A percentile compares a stretch with the other conserved stretches of the same genome.
These are phyloP conservation scores for Stevia rebaudiana DNA, from an alignment of 140 eudicot genomes.

Conservation along the genomic window DNA sequence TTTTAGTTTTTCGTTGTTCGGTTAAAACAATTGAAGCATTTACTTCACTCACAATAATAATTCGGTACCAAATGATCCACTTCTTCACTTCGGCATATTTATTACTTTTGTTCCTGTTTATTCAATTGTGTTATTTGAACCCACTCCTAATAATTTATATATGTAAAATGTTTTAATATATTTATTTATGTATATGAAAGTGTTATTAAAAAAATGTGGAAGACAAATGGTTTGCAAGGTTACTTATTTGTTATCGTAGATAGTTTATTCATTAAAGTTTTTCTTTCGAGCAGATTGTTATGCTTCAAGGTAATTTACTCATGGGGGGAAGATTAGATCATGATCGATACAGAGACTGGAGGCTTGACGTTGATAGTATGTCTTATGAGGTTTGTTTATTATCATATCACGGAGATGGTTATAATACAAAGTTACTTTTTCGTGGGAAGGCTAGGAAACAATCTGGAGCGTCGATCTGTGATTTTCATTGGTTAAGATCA, in stretches of 20 bases:
- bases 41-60: neutral
- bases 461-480: no score
- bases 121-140: neutral
- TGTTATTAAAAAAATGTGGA: neutral
- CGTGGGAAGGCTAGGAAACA: no score
- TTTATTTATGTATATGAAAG: neutral
- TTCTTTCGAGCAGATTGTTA: slow-evolving; percentile 54
- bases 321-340: slow-evolving; percentile 62
- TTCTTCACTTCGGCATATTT: neutral
- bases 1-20: neutral
- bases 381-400: slow-evolving; percentile 66
- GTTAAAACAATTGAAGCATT: neutral
- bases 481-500: no score
- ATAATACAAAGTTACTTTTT: no score
- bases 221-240: neutral
- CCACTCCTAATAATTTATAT: neutral
- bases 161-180: neutral
- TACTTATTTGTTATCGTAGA: neutral
- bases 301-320: slow-evolving; percentile 68
- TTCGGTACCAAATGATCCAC: neutral
- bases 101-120: neutral
- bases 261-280: neutral
- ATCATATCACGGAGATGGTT: no score
- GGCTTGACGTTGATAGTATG: slow-evolving; percentile 91
- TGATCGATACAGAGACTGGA: slow-evolving; percentile 72